Percentiles rank a stretch among this genome's conserved stretches.
These are phyloP conservation scores for Cercophora newfieldiana DNA, from an alignment of 495 filamentous ascomycete genomes.

Conservation along the genomic window DNA sequence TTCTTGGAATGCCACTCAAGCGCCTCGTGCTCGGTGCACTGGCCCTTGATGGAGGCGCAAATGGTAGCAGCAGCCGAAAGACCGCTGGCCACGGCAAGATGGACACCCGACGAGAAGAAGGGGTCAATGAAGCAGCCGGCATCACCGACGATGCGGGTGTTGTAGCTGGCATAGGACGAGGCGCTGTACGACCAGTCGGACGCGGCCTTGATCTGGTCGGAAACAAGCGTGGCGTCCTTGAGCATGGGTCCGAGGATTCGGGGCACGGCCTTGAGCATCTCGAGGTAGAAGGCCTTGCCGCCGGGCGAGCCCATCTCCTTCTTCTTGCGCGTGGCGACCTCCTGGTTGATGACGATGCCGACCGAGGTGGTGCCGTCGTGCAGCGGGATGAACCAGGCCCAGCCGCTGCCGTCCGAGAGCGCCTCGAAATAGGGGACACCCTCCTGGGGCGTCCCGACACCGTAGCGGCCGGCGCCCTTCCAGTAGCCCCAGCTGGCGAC, in stretches of 20 bases:
- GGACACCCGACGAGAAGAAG: slow-evolving; percentile 50
- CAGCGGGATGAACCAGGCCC: slow-evolving; percentile 49
- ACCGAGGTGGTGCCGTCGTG: slow-evolving; percentile 46
- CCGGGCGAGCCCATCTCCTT: slow-evolving; percentile 26
- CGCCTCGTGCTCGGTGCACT: slow-evolving; percentile 42
- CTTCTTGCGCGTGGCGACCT: slow-evolving; percentile 32
- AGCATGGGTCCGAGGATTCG: too few relatives aligned
- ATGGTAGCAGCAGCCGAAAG: slow-evolving; percentile 48
- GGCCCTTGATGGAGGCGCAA: slow-evolving; percentile 32
- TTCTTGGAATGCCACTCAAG: slow-evolving; percentile 50
- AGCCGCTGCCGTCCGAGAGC: slow-evolving; percentile 41
- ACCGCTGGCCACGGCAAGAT: slow-evolving; percentile 47
- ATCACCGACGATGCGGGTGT: slow-evolving; percentile 46
- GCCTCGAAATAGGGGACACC: slow-evolving; percentile 45
- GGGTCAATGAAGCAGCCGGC: slow-evolving; percentile 49
- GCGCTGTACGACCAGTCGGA: slow-evolving; percentile 49
- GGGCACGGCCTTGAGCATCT: too few relatives aligned
- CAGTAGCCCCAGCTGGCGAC: slow-evolving; percentile 51
- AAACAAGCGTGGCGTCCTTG: slow-evolving; percentile 30
- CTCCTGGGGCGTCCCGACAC: slow-evolving; percentile 32
- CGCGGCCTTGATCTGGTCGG: slow-evolving; percentile 35
- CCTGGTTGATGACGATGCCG: slow-evolving; percentile 43
- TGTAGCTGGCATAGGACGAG: slow-evolving; percentile 34
- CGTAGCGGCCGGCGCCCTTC: slow-evolving; percentile 33
- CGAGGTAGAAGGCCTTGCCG: too few relatives aligned